Base-by-base conservation (phyloP, 2,329 filamentous ascomycete species). In the Pseudogymnoascus sp. region DNA sequence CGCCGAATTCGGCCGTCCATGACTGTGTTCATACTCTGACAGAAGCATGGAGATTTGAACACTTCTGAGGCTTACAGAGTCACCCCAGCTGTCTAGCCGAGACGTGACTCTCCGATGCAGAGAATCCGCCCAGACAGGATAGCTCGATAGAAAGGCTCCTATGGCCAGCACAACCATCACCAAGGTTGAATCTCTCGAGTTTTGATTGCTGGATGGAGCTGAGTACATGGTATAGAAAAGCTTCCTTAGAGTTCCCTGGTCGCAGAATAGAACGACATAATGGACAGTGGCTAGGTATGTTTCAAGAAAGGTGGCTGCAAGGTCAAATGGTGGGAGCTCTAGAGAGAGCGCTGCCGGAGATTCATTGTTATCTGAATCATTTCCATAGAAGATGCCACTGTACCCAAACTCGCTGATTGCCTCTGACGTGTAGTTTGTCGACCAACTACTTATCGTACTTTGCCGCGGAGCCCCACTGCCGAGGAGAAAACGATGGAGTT, bases 401-500 rank as follows among this genome's bases (percentile, higher is more conserved):
- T 63, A 63, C 7, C 62, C 62, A 60, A 63, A 63, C 34, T 63
- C 62, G 46, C 34, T 59, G 28, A 63, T 59, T n/a, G 62, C 50
- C 23, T 63, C 62, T 16, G 62, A 18, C 3, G 46, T 63, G 42
- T 63, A 60, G 38, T 61, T 61, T 12, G 36, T 61, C 21, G 38
- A 36, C 12, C 31, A 18, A 18, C 56, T 46, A 38, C 38, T 63
- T 38, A 23, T 61, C 56, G 60, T 59, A 34, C 56, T 46, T 42
- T 63, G 36, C 11, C 37, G 37, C 8, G 46, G 23, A 23, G 25
- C 46, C n/a, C 25, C 28, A 12, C 34, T 31, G 4, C 37, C 59
- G 14, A 36, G 36, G 36, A 63, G 62, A 61, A 63, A 63, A 12
- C 31, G 14, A 63, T 63, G 62, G 44, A 63, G 56, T 46, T 63